Evolutionary conservation across 192 early-diverging fungal genomes (phyloP).

Genomic region (Phycomyces blakesleeanus): DNA sequence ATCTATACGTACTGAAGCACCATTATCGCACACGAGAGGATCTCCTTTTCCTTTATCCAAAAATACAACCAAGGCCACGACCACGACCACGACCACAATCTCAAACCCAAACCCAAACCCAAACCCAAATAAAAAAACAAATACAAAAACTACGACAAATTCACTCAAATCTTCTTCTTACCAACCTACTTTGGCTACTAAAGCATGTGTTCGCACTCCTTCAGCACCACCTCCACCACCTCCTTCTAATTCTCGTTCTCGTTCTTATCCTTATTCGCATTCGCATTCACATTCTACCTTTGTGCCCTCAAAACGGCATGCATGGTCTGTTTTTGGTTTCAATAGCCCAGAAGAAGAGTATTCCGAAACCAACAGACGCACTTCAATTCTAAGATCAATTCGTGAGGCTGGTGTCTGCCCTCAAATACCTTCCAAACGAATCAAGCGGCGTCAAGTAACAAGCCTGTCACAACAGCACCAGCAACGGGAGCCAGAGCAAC

Average conservation of each 20-base stretch:
- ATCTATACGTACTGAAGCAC: neutral
- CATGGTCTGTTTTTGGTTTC: neutral
- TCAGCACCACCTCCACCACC: too few relatives aligned
- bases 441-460: neutral
- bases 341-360: neutral
- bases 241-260: too few relatives aligned
- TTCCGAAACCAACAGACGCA: neutral
- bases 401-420: constrained; percentile 3
- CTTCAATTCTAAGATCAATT: neutral
- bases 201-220: neutral
- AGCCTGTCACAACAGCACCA: constrained; percentile 1
- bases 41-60: neutral
- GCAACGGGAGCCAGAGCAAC: too few relatives aligned
- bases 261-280: too few relatives aligned
- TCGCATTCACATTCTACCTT: too few relatives aligned
- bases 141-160: too few relatives aligned
- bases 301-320: neutral
- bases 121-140: too few relatives aligned
- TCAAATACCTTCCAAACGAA: constrained; percentile 1
- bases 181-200: neutral
- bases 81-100: too few relatives aligned
- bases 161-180: neutral
- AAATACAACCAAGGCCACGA: too few relatives aligned
- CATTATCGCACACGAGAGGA: neutral
- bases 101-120: too few relatives aligned